phyloP scores from a whole-genome alignment of 2,329 filamentous ascomycete genomes.

The Celoporthe dispersa region DNA sequence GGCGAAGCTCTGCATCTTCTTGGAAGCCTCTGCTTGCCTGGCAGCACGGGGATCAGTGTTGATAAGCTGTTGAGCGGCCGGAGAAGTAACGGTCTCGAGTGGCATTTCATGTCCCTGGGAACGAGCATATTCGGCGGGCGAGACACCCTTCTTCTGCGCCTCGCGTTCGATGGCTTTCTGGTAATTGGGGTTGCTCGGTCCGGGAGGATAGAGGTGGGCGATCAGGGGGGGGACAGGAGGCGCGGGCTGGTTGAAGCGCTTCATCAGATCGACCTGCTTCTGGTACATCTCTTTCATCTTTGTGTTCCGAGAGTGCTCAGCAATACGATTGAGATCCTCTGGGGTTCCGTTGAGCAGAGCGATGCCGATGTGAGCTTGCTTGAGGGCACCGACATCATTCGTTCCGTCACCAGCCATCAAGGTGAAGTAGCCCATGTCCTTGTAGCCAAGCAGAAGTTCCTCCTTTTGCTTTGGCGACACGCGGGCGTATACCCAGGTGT shows the following conservation, averaged over 20 bases:
- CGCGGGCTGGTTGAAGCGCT: conserved; percentile 88
- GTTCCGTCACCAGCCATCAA: conserved; percentile 99
- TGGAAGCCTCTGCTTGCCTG: conserved; percentile 67
- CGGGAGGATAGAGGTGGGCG: conserved; percentile 91
- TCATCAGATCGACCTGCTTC: conserved; percentile 91
- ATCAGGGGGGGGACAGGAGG: conserved; percentile 94
- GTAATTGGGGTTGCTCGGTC: conserved; percentile 90
- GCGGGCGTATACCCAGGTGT: conserved; percentile 97
- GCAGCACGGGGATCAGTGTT: conserved; percentile 59
- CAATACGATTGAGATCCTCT: conserved; percentile 88
- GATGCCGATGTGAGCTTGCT: conserved; percentile 97
- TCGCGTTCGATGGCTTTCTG: conserved; percentile 89
- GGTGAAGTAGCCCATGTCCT: conserved; percentile 96
- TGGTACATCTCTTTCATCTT: conserved; percentile 99
- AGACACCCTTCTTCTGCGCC: conserved; percentile 75
- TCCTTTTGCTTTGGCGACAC: conserved; percentile 99
- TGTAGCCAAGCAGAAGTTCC: conserved; percentile 93
- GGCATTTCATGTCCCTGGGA: conserved; percentile 53
- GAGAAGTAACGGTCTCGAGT: conserved; percentile 68
- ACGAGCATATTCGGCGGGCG: conserved; percentile 61
- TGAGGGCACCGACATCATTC: conserved; percentile 95
- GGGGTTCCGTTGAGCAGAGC: conserved; percentile 93
- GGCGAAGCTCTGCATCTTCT: conserved; percentile 77
- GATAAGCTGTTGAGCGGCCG: conserved; percentile 65
- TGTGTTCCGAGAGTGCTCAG: conserved; percentile 89